phyloP scores from a whole-genome alignment of 2,329 filamentous ascomycete species.

The Botrytis aclada region DNA sequence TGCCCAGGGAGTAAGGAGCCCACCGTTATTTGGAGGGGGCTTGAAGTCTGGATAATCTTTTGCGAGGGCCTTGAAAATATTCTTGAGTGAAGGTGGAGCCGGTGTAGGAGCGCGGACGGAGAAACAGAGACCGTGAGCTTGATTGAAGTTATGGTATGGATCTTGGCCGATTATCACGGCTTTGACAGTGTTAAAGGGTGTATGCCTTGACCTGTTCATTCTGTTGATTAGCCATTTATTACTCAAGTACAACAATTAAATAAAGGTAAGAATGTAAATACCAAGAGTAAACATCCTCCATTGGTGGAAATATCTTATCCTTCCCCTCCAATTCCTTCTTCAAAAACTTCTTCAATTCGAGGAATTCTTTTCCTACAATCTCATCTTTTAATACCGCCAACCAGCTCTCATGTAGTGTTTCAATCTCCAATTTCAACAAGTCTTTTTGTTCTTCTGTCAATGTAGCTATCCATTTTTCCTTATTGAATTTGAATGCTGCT shows the following conservation, averaged over 20 bases:
- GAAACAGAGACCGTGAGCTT: conserved; percentile 95
- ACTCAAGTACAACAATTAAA: not conserved
- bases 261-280: conserved; percentile 41
- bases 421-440: conserved; percentile 83
- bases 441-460: conserved; percentile 78
- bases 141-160: conserved; percentile 92
- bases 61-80: conserved; percentile 87
- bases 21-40: conserved; percentile 71
- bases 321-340: conserved; percentile 70
- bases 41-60: conserved; percentile 83
- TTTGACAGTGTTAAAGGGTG: conserved; percentile 83
- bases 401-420: conserved; percentile 90
- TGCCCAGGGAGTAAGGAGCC: conserved; percentile 89
- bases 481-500: conserved; percentile 66
- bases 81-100: conserved; percentile 84
- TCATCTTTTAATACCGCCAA: conserved; percentile 85
- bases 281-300: conserved; percentile 93
- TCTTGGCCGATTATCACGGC: conserved; percentile 94
- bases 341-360: conserved; percentile 84
- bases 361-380: conserved; percentile 72
- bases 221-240: conserved; percentile 26
- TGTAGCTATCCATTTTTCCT: conserved; percentile 80
- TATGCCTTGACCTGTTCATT: conserved; percentile 79
- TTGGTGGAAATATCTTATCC: conserved; percentile 81
- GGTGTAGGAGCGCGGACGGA: conserved; percentile 85